A percentile compares a stretch with the other conserved stretches of the same genome.
These are phyloP conservation scores for Pholiota adiposa DNA, from an alignment of 1,284 basidiomycete genomes.

Conservation along the genomic window DNA sequence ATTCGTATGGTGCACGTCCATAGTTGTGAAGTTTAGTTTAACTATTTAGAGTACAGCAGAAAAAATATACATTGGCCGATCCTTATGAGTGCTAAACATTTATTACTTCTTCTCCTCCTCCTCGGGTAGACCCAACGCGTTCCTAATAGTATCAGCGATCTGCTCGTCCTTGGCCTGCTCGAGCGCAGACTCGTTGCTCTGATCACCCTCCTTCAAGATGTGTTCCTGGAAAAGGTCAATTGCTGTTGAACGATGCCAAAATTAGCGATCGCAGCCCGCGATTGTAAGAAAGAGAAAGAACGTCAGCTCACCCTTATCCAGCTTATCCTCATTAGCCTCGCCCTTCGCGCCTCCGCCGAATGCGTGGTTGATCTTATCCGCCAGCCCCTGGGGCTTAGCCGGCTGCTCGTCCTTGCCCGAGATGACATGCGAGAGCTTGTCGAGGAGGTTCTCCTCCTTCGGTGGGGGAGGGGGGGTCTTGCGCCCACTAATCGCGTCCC, in stretches of 20 bases:
- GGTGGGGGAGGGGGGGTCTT: constrained; percentile 23
- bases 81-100: no score
- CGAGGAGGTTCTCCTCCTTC: constrained; percentile 24
- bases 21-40: no score
- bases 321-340: constrained; percentile 32
- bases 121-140: constrained; percentile 14
- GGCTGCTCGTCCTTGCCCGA: constrained; percentile 22
- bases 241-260: no score
- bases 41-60: no score
- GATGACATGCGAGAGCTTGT: constrained; percentile 27
- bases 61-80: no score
- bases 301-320: constrained; percentile 33
- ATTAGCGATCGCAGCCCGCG: no score
- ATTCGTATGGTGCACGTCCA: no score
- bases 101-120: no score
- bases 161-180: constrained; percentile 46
- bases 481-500: constrained; percentile 24
- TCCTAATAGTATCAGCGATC: constrained; percentile 40
- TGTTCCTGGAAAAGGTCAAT: constrained; percentile 48
- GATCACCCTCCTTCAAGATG: constrained; percentile 40
- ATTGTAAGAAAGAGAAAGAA: no score
- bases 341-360: constrained; percentile 35
- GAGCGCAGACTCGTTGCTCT: constrained; percentile 41
- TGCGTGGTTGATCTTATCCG: constrained; percentile 29
- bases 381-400: constrained; percentile 25